A percentile compares a stretch with the other conserved stretches of the same genome.
Evolutionary conservation across 805 yeast genomes (phyloP).

Genomic region (Cyberlindnera saturnus): DNA sequence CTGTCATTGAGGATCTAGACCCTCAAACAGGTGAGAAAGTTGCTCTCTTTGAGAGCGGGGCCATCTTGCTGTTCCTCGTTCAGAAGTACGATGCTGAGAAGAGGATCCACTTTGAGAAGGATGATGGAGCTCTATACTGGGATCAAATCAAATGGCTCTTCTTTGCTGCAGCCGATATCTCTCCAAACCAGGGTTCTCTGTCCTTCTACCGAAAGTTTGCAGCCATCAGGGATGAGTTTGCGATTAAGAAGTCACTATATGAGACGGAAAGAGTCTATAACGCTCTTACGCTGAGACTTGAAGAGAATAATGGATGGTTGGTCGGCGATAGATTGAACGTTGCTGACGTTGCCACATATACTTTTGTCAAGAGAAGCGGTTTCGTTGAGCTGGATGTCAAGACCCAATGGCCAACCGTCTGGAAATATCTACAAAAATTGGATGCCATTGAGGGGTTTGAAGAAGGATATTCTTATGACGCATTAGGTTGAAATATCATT

Average conservation of each 20-base stretch:
- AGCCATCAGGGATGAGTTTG: slow-evolving; percentile 49
- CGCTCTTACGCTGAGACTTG: slow-evolving; percentile 45
- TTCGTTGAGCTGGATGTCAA: neutral
- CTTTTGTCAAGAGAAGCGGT: no score
- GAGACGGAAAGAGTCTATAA: slow-evolving; percentile 48
- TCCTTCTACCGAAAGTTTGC: slow-evolving; percentile 33
- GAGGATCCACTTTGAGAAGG: slow-evolving; percentile 29
- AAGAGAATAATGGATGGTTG: slow-evolving; percentile 43
- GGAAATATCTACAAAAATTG: no score
- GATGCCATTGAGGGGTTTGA: no score
- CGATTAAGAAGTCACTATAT: slow-evolving; percentile 39
- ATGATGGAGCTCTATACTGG: slow-evolving; percentile 38
- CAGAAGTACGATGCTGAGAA: slow-evolving; percentile 50
- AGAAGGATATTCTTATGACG: no score
- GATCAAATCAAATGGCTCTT: slow-evolving; percentile 44
- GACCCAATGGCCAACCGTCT: no score
- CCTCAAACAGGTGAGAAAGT: slow-evolving; percentile 31
- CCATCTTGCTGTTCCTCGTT: slow-evolving; percentile 50
- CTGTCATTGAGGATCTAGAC: slow-evolving; percentile 37
- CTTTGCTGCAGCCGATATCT: slow-evolving; percentile 51
- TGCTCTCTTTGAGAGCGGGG: slow-evolving; percentile 51
- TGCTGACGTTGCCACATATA: slow-evolving; percentile 45
- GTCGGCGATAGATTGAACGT: slow-evolving; percentile 52
- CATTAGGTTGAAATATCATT: no score
- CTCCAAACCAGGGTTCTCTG: slow-evolving; percentile 59